Conservation (phyloP, 1,284 basidiomycete species). For the Cutaneotrichosporon sp. region DNA sequence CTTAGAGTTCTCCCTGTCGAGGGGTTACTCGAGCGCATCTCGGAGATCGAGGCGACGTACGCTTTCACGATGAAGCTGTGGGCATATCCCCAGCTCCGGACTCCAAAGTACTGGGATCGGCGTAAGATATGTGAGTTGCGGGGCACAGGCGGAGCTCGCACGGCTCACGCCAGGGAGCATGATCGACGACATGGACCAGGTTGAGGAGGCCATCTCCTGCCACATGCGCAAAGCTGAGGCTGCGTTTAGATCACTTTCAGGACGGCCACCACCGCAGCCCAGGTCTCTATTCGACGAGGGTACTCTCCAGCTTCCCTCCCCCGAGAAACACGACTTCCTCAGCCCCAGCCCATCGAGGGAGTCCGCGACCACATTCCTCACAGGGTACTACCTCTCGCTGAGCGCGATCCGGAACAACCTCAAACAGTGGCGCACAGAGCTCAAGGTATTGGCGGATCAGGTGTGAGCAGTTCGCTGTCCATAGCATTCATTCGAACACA, state of each 20-base stretch:
- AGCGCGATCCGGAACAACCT: constrained; percentile 1
- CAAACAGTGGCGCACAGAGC: not conserved
- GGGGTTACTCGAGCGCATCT: constrained; percentile 7
- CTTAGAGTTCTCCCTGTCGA: not conserved
- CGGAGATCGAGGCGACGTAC: constrained; percentile 5
- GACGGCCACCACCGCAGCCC: not conserved
- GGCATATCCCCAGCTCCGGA: constrained; percentile 3
- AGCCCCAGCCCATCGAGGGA: not conserved
- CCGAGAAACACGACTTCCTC: not conserved
- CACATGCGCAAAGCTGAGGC: constrained; percentile 3
- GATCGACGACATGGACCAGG: constrained; percentile 2
- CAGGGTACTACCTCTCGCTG: constrained; percentile 2
- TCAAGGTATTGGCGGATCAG: constrained; percentile 3
- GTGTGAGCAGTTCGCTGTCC: constrained; percentile 5
- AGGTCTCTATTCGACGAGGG: not conserved
- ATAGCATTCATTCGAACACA: not conserved
- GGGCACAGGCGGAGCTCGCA: not conserved
- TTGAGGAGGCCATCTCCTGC: not conserved
- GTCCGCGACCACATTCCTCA: constrained; percentile 1
- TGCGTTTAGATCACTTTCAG: not conserved
- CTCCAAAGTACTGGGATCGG: constrained; percentile 7
- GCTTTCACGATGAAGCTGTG: constrained; percentile 1
- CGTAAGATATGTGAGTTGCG: constrained; percentile 7
- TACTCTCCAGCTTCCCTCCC: not conserved
- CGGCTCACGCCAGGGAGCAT: constrained; percentile 3